Conservation (phyloP, 495 filamentous ascomycete species). For the Polyplosphaeria fusca region DNA sequence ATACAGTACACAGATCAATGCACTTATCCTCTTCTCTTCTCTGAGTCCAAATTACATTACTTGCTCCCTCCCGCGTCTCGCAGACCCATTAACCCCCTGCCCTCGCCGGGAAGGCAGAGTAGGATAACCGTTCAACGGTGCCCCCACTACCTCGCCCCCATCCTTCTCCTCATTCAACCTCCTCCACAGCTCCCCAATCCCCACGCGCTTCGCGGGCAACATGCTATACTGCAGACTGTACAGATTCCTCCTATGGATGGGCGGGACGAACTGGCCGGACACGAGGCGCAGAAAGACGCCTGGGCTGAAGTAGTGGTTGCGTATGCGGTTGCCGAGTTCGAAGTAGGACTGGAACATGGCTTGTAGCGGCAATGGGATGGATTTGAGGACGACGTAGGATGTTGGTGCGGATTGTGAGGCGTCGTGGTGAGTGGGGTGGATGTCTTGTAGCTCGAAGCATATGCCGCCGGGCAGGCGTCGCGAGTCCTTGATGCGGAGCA, state of each 20-base stretch:
- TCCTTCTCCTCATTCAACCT: slow-evolving; percentile 49
- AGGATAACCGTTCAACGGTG: slow-evolving; percentile 1
- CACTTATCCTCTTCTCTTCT: too few relatives aligned
- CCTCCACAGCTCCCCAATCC: slow-evolving; percentile 81
- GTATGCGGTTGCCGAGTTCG: slow-evolving; percentile 84
- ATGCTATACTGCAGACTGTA: slow-evolving; percentile 99
- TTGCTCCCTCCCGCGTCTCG: too few relatives aligned
- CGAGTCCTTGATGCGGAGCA: slow-evolving; percentile 94
- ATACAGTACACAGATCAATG: too few relatives aligned
- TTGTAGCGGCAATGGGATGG: slow-evolving; percentile 81
- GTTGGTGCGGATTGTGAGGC: slow-evolving; percentile 35
- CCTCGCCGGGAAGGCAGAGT: neutral
- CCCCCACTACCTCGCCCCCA: neutral
- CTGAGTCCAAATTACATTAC: too few relatives aligned
- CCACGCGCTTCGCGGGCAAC: slow-evolving; percentile 77
- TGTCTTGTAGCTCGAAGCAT: slow-evolving; percentile 83
- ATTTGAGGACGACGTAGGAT: slow-evolving; percentile 79
- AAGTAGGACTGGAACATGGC: slow-evolving; percentile 98
- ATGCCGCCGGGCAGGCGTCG: slow-evolving; percentile 86
- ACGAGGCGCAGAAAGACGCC: slow-evolving; percentile 81
- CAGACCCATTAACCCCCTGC: too few relatives aligned
- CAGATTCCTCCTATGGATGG: slow-evolving; percentile 87
- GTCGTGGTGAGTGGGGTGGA: slow-evolving; percentile 43
- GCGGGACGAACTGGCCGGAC: slow-evolving; percentile 79
- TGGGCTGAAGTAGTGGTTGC: slow-evolving; percentile 90